Conservation (phyloP, 495 filamentous ascomycete genomes). For the Talaromyces wortmannii region DNA sequence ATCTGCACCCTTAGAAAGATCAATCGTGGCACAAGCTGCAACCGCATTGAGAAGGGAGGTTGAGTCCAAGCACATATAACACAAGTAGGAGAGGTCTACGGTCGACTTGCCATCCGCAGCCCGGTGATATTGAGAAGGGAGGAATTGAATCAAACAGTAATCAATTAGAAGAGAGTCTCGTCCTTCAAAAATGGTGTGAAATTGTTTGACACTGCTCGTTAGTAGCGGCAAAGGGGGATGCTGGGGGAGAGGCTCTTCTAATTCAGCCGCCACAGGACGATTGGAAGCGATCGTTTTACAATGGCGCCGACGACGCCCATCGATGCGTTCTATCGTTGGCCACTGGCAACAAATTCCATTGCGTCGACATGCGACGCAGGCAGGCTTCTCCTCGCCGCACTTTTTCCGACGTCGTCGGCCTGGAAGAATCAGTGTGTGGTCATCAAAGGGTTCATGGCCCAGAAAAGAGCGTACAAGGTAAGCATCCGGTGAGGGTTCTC, state of each 20-base stretch:
- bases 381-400: not conserved
- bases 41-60: not conserved
- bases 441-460: not conserved
- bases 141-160: not conserved
- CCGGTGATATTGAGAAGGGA: constrained; percentile 1
- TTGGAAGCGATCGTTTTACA: not conserved
- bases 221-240: not conserved
- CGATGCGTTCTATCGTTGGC: not conserved
- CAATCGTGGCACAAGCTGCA: not conserved
- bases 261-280: not conserved
- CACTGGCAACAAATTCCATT: constrained; percentile 1
- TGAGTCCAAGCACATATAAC: constrained; percentile 1
- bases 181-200: not conserved
- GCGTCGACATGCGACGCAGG: not conserved
- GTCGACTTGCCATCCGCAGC: constrained; percentile 1
- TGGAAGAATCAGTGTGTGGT: not conserved
- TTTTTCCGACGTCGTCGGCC: constrained; percentile 2
- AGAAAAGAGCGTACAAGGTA: not conserved
- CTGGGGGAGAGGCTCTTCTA: not conserved
- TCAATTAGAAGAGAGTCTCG: not conserved
- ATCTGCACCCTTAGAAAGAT: not conserved
- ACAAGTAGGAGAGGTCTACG: constrained; percentile 2
- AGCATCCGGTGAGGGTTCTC: constrained; percentile 1
- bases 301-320: not conserved
- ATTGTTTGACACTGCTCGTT: not conserved